Conservation (phyloP, 2,329 filamentous ascomycete genomes). For the Nemania bipapillata region DNA sequence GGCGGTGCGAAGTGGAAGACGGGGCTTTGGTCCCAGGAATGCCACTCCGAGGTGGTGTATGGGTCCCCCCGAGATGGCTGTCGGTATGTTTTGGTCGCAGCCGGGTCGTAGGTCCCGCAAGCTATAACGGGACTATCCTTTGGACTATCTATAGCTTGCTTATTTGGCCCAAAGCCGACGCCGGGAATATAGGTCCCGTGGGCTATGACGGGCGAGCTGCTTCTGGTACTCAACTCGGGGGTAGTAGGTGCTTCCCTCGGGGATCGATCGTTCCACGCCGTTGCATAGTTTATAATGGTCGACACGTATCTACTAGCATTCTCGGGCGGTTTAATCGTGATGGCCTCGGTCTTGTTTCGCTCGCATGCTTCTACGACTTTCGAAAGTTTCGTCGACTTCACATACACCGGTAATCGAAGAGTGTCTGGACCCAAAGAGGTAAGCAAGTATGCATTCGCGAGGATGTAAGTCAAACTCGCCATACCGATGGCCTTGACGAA, state of each 20-base stretch:
- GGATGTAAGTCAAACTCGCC: neutral
- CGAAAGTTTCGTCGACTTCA: neutral
- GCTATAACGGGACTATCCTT: neutral
- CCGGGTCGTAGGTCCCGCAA: neutral
- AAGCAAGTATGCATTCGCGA: neutral
- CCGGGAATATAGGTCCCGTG: constrained; percentile 4
- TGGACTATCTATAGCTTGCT: neutral
- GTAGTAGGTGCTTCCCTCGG: neutral
- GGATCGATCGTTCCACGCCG: neutral
- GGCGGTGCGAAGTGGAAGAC: neutral
- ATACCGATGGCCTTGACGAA: constrained; percentile 1
- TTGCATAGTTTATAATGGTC: neutral
- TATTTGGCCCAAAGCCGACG: neutral
- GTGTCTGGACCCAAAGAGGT: neutral
- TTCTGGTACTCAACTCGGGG: neutral
- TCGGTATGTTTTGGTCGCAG: too few relatives aligned
- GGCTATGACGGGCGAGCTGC: constrained; percentile 4
- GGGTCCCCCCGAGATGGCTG: too few relatives aligned
- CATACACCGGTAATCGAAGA: neutral
- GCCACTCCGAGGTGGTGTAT: neutral
- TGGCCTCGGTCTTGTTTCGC: neutral
- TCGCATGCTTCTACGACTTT: neutral
- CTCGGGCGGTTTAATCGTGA: neutral
- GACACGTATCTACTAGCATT: neutral
- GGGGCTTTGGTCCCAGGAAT: neutral